These are phyloP conservation scores for Xylariaceae sp. DNA, from an alignment of 2,329 filamentous ascomycete species.

Conservation along the genomic window DNA sequence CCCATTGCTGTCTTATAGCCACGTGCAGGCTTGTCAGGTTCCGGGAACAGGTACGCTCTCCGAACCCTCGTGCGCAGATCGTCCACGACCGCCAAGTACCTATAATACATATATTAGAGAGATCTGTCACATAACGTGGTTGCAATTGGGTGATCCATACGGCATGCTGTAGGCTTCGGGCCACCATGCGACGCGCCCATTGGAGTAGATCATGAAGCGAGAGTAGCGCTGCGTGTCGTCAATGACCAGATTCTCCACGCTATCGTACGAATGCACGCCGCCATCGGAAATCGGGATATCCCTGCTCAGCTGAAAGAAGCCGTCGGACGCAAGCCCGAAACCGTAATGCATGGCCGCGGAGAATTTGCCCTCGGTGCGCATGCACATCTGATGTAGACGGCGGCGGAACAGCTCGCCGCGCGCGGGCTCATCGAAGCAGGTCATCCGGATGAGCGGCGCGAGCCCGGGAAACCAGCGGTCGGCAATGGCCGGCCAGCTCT, in stretches of 20 bases:
- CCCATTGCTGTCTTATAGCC: slow-evolving; percentile 32
- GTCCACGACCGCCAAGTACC: slow-evolving; percentile 29
- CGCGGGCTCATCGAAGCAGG: slow-evolving; percentile 11
- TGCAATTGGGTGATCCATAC: slow-evolving; percentile 8
- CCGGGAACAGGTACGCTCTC: slow-evolving; percentile 28
- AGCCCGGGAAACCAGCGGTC: slow-evolving; percentile 29
- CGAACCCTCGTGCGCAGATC: slow-evolving; percentile 29
- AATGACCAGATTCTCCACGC: slow-evolving; percentile 21
- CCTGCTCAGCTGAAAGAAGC: slow-evolving; percentile 27
- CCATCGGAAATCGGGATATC: slow-evolving; percentile 24
- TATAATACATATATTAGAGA: neutral
- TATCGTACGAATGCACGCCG: slow-evolving; percentile 28
- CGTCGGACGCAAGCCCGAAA: slow-evolving; percentile 25
- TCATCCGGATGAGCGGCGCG: slow-evolving; percentile 22
- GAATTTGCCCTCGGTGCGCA: slow-evolving; percentile 26
- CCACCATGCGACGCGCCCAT: slow-evolving; percentile 32
- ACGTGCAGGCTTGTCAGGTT: slow-evolving; percentile 16
- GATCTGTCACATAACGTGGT: neutral
- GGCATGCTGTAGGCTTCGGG: slow-evolving; percentile 30
- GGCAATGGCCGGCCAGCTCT: slow-evolving; percentile 29
- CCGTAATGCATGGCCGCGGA: slow-evolving; percentile 27
- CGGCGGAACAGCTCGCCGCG: slow-evolving; percentile 24
- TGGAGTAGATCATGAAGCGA: slow-evolving; percentile 30
- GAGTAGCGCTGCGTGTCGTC: slow-evolving; percentile 18
- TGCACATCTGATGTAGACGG: slow-evolving; percentile 21